Evolutionary conservation across 139 green algal species (phyloP).

Genomic region (Volvox africanus): DNA sequence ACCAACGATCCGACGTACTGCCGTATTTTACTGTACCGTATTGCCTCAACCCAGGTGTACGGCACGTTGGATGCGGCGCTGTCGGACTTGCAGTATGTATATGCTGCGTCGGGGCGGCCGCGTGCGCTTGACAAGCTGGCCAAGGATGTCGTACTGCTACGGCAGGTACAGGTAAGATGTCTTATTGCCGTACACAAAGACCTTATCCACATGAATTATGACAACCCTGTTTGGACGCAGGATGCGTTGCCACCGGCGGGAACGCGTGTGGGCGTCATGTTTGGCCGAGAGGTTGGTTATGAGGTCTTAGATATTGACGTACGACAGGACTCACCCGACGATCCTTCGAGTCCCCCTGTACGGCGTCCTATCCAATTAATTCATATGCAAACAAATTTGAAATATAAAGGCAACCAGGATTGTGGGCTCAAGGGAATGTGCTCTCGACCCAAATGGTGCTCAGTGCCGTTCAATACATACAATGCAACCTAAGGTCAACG

Average conservation of each 20-base stretch:
- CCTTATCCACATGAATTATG: background rate
- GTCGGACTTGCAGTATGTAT: slow-evolving; percentile 46
- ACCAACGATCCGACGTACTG: too few relatives aligned
- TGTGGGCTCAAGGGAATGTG: too few relatives aligned
- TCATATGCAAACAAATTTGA: too few relatives aligned
- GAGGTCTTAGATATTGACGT: too few relatives aligned
- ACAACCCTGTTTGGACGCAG: background rate
- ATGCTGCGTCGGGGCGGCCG: background rate
- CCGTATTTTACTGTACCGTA: too few relatives aligned
- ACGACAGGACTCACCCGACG: too few relatives aligned
- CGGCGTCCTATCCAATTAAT: too few relatives aligned
- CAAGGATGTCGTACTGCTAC: slow-evolving; percentile 34
- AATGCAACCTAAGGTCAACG: too few relatives aligned
- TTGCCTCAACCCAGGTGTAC: slow-evolving; percentile 4
- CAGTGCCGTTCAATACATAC: too few relatives aligned
- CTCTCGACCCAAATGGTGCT: too few relatives aligned
- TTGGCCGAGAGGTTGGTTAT: slow-evolving; percentile 9
- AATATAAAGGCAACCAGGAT: too few relatives aligned
- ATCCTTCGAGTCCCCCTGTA: too few relatives aligned
- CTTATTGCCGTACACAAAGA: background rate
- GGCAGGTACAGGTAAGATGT: slow-evolving; percentile 4
- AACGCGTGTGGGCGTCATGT: slow-evolving; percentile 22
- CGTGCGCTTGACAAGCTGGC: slow-evolving; percentile 22
- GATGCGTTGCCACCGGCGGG: slow-evolving; percentile 16
- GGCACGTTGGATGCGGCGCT: slow-evolving; percentile 29